These are phyloP conservation scores for Fusarium tjaetaba DNA, from an alignment of 2,329 filamentous ascomycete species.

Conservation along the genomic window DNA sequence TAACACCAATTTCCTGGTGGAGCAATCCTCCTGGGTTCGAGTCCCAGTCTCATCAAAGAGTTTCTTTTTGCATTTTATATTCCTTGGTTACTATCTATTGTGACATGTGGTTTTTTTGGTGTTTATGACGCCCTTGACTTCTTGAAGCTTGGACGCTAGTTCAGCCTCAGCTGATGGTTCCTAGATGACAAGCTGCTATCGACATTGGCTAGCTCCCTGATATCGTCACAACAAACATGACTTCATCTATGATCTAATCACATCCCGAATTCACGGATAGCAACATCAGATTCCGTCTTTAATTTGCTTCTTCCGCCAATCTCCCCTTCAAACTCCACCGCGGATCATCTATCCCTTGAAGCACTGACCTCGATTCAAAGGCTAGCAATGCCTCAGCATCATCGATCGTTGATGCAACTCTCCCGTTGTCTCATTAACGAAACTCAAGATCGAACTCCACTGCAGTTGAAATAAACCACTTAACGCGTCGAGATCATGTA, in stretches of 20 bases:
- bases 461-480: neutral
- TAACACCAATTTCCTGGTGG: constrained; percentile 44
- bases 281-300: neutral
- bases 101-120: neutral
- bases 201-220: neutral
- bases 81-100: rapidly evolving
- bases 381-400: constrained; percentile 13
- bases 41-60: constrained; percentile 43
- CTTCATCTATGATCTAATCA: constrained; percentile 16
- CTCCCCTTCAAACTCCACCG: neutral
- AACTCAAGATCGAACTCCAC: constrained; percentile 6
- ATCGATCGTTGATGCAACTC: constrained; percentile 16
- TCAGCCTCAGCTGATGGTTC: neutral
- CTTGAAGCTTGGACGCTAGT: neutral
- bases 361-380: constrained; percentile 10
- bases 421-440: constrained; percentile 15
- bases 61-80: neutral
- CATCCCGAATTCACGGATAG: neutral
- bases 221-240: neutral
- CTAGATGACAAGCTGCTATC: too few species aligned
- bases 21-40: constrained; percentile 46
- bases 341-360: neutral
- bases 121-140: neutral
- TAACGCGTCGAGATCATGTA: neutral
- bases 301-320: constrained; percentile 13